These are phyloP conservation scores for Hymenoscyphus albidus DNA, from an alignment of 2,329 filamentous ascomycete species.

Conservation along the genomic window DNA sequence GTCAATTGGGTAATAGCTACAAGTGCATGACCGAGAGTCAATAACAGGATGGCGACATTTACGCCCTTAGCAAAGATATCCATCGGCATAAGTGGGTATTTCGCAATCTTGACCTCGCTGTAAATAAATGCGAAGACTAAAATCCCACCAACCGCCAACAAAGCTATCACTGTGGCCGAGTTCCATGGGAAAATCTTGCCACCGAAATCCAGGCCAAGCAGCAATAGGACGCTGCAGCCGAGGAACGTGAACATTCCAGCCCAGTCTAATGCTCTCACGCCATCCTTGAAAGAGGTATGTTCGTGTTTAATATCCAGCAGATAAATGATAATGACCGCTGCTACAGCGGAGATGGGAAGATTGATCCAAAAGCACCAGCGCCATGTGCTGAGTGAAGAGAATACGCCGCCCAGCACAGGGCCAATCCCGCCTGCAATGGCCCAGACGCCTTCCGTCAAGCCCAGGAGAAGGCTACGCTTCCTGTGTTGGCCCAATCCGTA, in stretches of 20 bases:
- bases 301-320: conserved; percentile 16
- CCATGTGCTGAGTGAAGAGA: conserved; percentile 39
- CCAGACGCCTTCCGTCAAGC: too few species aligned
- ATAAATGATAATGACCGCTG: conserved; percentile 9
- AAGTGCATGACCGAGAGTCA: too few species aligned
- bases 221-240: conserved; percentile 26
- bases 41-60: too few species aligned
- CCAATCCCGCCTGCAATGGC: too few species aligned
- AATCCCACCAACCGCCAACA: conserved; percentile 49
- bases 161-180: conserved; percentile 56
- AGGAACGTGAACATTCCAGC: conserved; percentile 57
- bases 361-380: conserved; percentile 24
- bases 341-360: conserved; percentile 18
- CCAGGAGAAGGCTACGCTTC: too few species aligned
- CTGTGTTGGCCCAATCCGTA: too few species aligned
- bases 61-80: conserved; percentile 37
- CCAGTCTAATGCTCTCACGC: conserved; percentile 55
- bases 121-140: conserved; percentile 48
- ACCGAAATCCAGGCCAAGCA: conserved; percentile 14
- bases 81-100: conserved; percentile 35
- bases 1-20: too few species aligned
- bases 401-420: conserved; percentile 41
- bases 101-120: conserved; percentile 42
- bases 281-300: conserved; percentile 13
- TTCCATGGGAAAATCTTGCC: conserved; percentile 44